Percentiles rank a stretch among this genome's conserved stretches.
Conservation (phyloP, 2,329 filamentous ascomycete genomes). For the Purpureocillium takamizusanense region DNA sequence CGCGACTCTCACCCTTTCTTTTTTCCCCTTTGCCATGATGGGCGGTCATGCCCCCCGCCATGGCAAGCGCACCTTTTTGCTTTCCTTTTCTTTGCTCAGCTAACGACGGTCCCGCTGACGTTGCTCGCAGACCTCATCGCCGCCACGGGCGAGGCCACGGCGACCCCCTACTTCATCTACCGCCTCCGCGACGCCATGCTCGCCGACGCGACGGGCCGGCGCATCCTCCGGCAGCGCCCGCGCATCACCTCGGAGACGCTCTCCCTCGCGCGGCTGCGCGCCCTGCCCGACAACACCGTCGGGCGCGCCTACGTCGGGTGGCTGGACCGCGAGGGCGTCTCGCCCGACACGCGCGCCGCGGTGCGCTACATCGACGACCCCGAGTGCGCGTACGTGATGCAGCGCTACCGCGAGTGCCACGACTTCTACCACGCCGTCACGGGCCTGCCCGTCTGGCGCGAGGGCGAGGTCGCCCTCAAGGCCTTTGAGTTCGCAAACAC, state of each 20-base stretch:
- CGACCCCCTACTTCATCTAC: conserved; percentile 89
- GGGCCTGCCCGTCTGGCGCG: conserved; percentile 80
- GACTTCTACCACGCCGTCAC: conserved; percentile 97
- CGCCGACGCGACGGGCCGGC: conserved; percentile 68
- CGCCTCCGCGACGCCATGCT: conserved; percentile 92
- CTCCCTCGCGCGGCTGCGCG: conserved; percentile 58
- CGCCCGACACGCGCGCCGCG: conserved; percentile 72
- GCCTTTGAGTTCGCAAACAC: conserved; percentile 97
- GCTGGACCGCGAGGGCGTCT: conserved; percentile 91
- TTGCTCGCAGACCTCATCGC: conserved; percentile 79
- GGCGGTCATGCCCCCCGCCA: too few species aligned
- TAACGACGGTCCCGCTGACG: conserved; percentile 1
- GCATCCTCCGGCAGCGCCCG: conserved; percentile 83
- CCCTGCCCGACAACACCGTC: conserved; percentile 63
- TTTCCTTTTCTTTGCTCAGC: background rate
- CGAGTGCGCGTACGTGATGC: conserved; percentile 97
- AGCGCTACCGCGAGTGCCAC: conserved; percentile 93
- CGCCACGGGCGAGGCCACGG: conserved; percentile 86
- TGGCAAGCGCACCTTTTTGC: background rate
- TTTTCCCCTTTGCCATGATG: too few species aligned
- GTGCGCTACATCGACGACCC: conserved; percentile 91
- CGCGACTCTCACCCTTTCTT: conserved; percentile 4
- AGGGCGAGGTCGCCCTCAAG: conserved; percentile 96
- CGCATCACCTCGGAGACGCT: conserved; percentile 73
- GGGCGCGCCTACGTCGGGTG: conserved; percentile 78